Evolutionary conservation across 1,284 basidiomycete genomes (phyloP), one percentile per base, ranked within the genome.

Genomic region (Coniophora puteana): DNA sequence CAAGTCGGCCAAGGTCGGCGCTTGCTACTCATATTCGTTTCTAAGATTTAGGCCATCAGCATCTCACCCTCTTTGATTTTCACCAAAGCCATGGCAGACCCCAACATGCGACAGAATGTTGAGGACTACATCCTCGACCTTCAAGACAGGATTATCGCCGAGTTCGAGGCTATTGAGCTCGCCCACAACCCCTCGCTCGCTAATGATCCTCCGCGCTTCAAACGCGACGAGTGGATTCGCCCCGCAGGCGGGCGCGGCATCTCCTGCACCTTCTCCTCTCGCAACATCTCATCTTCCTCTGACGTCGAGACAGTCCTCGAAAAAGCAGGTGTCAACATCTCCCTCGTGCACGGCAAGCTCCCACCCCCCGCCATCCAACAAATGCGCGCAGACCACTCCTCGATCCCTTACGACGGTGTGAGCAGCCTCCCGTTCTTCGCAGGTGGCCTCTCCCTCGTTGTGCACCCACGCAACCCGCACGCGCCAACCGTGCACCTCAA

Each of bases 281-380:
- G 31, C 40, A 48, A 25, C 41, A 61, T 23, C 26, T 56, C 31
- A 52, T 53, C 40, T 41, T 48, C 53, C 26, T 54, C 52, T 16
- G 30, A 57, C 59, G 25, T 55, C 12, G 44, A 58, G 2, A 72
- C 80, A 0, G 73, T 91, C 14, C 84, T 99, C 52, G 95, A 99
- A 62, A 99, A 99, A 65, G 95, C 88, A 2, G 96, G 96, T 2
- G 93, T 98, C 42, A 98, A 97, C 67, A 88, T 98, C 53, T 92
- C 89, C 21, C 74, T 98, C 57, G 91, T 98, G 1, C 83, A 97
- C 58, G 94, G 94, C 26, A 75, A 70, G 24, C 80, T 99, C 1
- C 91, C 93, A 1, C 91, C 92, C 1, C 69, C 84, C 14, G 95
- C 93, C 2, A 85, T 98, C 59, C 78, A 80, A 58, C 91, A 96